Base-by-base conservation (phyloP, 257 asterid species). In the Prunella vulgaris region DNA sequence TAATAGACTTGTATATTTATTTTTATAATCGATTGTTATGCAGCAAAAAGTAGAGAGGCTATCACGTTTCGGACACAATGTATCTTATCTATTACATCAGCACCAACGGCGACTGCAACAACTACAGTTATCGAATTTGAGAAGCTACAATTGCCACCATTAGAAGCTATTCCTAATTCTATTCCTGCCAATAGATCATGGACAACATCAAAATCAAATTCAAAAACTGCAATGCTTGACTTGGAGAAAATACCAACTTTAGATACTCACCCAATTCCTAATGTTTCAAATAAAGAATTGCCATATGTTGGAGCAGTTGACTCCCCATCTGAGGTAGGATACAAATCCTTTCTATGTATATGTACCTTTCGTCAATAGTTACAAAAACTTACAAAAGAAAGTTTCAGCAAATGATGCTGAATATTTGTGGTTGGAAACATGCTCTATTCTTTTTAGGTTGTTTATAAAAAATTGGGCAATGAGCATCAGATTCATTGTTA, bases 21-120 rank as follows among this genome's bases (percentile, higher is more conserved):
- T 48, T 68, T 61, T 49, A 52, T 74, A 27, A 57, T 80, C 64
- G 30, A 54, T 51, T 46, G 60, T 38, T 80, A 71, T 87, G 88
- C 97, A 93, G 99, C 95, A 37, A 93, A 85, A 78, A 74, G 69
- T 70, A 85, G 88, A 78, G 96, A 82, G n/a, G 33, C 83, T 24
- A 69, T 75, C 65, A 71, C 65, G 73, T 77, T 80, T 59, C 86
- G 87, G 78, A 77, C 93, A 27, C 95, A 88, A 73, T 90, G 96
- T 75, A 67, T 82, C 80, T 76, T 90, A 76, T 80, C 97, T 71
- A 76, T 89, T 40, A 65, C 93, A 76, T 80, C 87, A 10, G 78
- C 88, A 51, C 73, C 85, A 66, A 61, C 84, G 32, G 59, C 80
- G 69, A 78, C 86, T 10, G 69, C 84, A 76, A 79, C 86, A 28